Evolutionary conservation across 2,329 filamentous ascomycete genomes (phyloP).

Genomic region (Talaromyces sp.): DNA sequence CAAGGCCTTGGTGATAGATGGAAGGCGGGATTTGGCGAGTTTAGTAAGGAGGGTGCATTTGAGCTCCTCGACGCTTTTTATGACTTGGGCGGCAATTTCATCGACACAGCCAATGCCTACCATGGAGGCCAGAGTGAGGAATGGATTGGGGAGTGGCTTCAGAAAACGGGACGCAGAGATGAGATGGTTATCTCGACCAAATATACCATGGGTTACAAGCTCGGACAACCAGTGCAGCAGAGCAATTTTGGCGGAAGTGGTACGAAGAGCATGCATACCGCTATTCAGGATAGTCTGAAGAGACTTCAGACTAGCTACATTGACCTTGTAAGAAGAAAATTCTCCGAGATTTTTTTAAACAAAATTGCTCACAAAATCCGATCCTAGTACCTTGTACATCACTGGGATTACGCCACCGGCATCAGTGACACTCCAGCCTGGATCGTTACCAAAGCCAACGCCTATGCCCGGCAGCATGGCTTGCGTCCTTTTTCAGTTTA

Average conservation of each 20-base stretch:
- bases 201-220: conserved; percentile 55
- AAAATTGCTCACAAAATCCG: too few species aligned
- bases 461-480: conserved; percentile 34
- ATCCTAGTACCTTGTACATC: conserved; percentile 43
- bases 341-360: too few species aligned
- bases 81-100: conserved; percentile 65
- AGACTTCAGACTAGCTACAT: conserved; percentile 51
- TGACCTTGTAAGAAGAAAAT: conserved; percentile 37
- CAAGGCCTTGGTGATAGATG: conserved; percentile 26
- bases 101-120: conserved; percentile 68
- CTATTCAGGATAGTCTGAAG: conserved; percentile 38
- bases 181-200: conserved; percentile 68
- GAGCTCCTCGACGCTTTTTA: conserved; percentile 63
- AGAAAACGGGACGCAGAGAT: conserved; percentile 56
- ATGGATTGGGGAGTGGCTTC: conserved; percentile 69
- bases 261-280: conserved; percentile 37
- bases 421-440: conserved; percentile 38
- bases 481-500: conserved; percentile 37
- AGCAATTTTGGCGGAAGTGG: conserved; percentile 44
- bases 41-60: conserved; percentile 58
- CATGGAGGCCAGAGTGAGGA: conserved; percentile 58
- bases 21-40: conserved; percentile 57
- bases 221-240: conserved; percentile 32
- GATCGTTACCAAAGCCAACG: conserved; percentile 36
- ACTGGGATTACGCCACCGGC: conserved; percentile 43